A percentile compares a stretch with the other conserved stretches of the same genome.
Conservation (phyloP, 257 asterid genomes). For the Solanum bulbocastanum region DNA sequence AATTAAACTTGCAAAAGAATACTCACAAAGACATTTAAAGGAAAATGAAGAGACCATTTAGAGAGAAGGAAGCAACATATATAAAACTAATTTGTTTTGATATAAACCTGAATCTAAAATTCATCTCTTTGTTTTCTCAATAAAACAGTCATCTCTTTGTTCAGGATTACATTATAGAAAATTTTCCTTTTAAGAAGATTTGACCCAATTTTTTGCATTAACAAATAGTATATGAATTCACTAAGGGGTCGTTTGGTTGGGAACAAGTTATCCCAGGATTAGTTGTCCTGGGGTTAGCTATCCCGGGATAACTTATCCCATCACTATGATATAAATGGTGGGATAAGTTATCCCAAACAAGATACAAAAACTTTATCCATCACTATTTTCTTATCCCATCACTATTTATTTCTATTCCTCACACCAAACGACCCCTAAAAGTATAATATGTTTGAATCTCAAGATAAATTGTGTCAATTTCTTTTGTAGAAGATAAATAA, state of each 20-base stretch:
- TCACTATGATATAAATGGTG: no score
- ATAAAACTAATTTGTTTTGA: neutral
- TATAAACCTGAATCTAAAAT: neutral
- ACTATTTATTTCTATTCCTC: no score
- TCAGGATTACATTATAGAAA: neutral
- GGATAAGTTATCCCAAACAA: no score
- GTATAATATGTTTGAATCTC: neutral
- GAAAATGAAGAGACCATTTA: neutral
- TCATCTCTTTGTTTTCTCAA: neutral
- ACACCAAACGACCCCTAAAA: neutral
- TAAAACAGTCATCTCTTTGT: no score
- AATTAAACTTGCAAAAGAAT: neutral
- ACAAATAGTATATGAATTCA: neutral
- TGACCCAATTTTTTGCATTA: neutral
- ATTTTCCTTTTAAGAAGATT: neutral
- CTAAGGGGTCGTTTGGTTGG: no score
- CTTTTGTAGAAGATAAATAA: neutral
- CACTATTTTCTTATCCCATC: no score
- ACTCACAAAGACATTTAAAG: neutral
- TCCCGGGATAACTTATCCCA: no score
- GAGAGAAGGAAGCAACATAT: neutral
- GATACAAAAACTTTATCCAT: no score
- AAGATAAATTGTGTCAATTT: neutral
- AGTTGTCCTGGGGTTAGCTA: no score
- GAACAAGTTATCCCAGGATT: no score